Percentiles rank a stretch among this genome's conserved stretches.
Evolutionary conservation across 1,139 yeast species (phyloP).

Genomic region (Suhomyces chickasaworum): DNA sequence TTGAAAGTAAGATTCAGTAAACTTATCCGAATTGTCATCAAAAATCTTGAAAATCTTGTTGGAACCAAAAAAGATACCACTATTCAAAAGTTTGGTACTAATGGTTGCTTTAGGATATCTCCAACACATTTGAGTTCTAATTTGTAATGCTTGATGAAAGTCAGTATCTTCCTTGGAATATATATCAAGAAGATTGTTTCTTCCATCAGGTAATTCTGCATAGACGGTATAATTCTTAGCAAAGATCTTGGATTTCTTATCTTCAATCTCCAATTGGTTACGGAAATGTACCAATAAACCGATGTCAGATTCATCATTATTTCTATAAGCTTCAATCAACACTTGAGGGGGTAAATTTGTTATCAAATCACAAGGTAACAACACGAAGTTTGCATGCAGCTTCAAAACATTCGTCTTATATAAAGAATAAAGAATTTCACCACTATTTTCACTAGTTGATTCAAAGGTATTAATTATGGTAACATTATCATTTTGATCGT

Average conservation of each 20-base stretch:
- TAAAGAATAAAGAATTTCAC: slow-evolving; percentile 57
- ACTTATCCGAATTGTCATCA: slow-evolving; percentile 33
- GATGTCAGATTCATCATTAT: slow-evolving; percentile 61
- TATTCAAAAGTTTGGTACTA: slow-evolving; percentile 71
- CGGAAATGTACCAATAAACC: slow-evolving; percentile 74
- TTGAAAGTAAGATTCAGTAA: slow-evolving; percentile 40
- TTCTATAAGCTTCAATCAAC: slow-evolving; percentile 80
- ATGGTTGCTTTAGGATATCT: slow-evolving; percentile 75
- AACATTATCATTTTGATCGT: slow-evolving; percentile 9
- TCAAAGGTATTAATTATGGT: slow-evolving; percentile 45
- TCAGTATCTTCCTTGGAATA: slow-evolving; percentile 68
- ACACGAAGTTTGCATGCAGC: slow-evolving; percentile 57
- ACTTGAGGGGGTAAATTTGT: slow-evolving; percentile 92
- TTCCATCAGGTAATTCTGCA: slow-evolving; percentile 55
- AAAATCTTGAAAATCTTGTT: slow-evolving; percentile 47
- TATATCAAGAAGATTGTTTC: slow-evolving; percentile 63
- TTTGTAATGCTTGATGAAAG: slow-evolving; percentile 65
- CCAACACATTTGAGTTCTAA: slow-evolving; percentile 91
- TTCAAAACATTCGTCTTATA: slow-evolving; percentile 44
- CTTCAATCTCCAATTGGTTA: slow-evolving; percentile 72
- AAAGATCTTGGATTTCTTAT: slow-evolving; percentile 64
- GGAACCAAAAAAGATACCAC: slow-evolving; percentile 81
- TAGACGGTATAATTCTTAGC: slow-evolving; percentile 51
- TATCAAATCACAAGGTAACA: slow-evolving; percentile 90
- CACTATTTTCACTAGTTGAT: slow-evolving; percentile 55